phyloP scores from a whole-genome alignment of 139 green algal species.

The Desmodesmus armatus region DNA sequence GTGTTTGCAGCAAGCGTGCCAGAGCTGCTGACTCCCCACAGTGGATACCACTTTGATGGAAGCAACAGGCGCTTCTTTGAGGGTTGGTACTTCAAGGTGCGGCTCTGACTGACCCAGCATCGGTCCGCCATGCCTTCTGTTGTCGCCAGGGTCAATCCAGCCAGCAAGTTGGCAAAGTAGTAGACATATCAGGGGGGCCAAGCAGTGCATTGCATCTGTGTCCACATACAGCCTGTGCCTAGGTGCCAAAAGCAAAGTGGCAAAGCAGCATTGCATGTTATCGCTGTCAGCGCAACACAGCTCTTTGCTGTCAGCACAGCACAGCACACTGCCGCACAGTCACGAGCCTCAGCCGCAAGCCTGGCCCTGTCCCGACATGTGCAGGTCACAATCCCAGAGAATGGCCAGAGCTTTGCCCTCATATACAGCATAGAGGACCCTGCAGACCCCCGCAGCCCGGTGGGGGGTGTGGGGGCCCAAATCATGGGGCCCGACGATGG shows the following conservation, averaged over 20 bases:
- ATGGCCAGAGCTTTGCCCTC: slow-evolving; percentile 90
- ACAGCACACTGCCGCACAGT: not conserved
- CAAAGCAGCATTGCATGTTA: too few species aligned
- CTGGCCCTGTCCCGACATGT: not conserved
- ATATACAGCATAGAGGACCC: slow-evolving; percentile 97
- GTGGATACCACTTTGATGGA: slow-evolving; percentile 90
- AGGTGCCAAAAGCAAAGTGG: too few species aligned
- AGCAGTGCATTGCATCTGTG: too few species aligned
- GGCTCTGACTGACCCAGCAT: not conserved
- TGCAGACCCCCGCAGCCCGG: slow-evolving; percentile 53
- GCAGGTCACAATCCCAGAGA: slow-evolving; percentile 85
- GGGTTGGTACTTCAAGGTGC: slow-evolving; percentile 96
- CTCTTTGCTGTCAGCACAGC: not conserved
- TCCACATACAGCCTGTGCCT: too few species aligned
- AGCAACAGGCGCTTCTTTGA: slow-evolving; percentile 88
- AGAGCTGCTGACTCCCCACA: slow-evolving; percentile 66
- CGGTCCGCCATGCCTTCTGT: not conserved
- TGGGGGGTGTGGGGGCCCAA: slow-evolving; percentile 83
- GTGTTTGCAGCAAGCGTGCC: not conserved
- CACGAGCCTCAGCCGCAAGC: not conserved
- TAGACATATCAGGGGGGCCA: too few species aligned
- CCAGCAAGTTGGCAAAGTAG: too few species aligned
- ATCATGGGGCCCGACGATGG: slow-evolving; percentile 94
- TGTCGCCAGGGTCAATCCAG: too few species aligned
- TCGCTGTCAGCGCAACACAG: not conserved